Percentiles rank a stretch among this genome's conserved stretches.
Conservation (phyloP, 495 filamentous ascomycete species). For the Choiromyces venosus region DNA sequence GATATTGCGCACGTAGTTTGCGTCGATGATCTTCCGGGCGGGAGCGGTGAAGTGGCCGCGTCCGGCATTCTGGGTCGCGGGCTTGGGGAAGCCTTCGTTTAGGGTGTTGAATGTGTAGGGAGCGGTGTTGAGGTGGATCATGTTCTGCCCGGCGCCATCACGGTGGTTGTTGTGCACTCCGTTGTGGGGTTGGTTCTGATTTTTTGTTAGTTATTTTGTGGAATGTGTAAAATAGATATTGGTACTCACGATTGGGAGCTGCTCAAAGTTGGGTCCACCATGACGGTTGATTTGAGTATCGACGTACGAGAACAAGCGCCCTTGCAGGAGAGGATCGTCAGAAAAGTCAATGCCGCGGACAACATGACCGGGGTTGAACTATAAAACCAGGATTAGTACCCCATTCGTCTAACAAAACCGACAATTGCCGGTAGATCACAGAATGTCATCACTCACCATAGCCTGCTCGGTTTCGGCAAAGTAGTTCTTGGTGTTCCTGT, state of each 20-base stretch:
- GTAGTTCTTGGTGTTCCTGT: conserved; percentile 68
- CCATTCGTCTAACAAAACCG: background rate
- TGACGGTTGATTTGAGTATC: conserved; percentile 70
- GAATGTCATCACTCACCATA: conserved; percentile 50
- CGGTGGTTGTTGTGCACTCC: conserved; percentile 71
- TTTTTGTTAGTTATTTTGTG: conserved; percentile 8
- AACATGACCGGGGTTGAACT: conserved; percentile 58
- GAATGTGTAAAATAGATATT: background rate
- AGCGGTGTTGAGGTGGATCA: conserved; percentile 52
- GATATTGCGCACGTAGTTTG: conserved; percentile 54
- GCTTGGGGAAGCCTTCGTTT: conserved; percentile 59
- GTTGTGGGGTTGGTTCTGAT: conserved; percentile 55
- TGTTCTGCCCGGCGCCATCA: conserved; percentile 54
- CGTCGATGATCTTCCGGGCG: conserved; percentile 49
- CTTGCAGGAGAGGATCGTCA: conserved; percentile 68
- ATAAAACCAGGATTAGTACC: conserved; percentile 6
- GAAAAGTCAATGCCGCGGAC: conserved; percentile 68
- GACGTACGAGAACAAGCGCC: conserved; percentile 68
- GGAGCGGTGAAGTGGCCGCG: conserved; percentile 72
- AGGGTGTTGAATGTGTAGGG: conserved; percentile 62
- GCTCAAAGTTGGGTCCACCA: conserved; percentile 69
- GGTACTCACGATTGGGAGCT: conserved; percentile 55
- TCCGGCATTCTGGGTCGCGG: conserved; percentile 64
- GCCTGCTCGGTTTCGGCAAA: conserved; percentile 74
- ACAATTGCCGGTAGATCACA: background rate